Conservation (phyloP, 2,329 filamentous ascomycete genomes). For the Ophiocordyceps camponoti-saundersi region DNA sequence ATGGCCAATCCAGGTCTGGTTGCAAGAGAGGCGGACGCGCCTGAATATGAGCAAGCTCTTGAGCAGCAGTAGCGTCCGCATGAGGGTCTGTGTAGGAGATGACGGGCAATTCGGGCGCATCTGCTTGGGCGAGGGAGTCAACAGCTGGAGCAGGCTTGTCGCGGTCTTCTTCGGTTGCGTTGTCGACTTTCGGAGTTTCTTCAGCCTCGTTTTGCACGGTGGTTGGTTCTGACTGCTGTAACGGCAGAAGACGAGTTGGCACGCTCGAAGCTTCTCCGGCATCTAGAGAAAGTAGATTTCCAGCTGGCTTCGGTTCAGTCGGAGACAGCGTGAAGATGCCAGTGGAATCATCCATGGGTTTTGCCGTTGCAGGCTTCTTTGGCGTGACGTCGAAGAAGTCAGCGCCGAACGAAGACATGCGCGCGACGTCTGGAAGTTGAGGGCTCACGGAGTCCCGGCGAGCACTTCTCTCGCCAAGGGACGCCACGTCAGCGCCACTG, state of each 20-base stretch:
- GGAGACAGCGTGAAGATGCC: not conserved
- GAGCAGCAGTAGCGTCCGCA: not conserved
- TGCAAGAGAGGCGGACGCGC: not conserved
- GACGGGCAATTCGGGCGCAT: not conserved
- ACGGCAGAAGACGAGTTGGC: not conserved
- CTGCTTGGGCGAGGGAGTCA: not conserved
- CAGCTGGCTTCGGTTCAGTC: not conserved
- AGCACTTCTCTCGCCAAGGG: slow-evolving; percentile 2
- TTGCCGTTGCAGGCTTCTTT: not conserved
- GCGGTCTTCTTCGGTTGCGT: not conserved
- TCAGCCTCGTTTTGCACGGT: not conserved
- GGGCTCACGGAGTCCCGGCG: slow-evolving; percentile 33
- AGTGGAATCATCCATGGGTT: not conserved
- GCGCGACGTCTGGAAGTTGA: slow-evolving; percentile 37
- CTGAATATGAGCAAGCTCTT: not conserved
- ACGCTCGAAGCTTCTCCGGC: not conserved
- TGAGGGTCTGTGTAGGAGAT: not conserved
- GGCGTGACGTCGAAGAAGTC: slow-evolving; percentile 30
- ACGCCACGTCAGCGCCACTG: not conserved
- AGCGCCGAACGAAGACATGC: slow-evolving; percentile 42
- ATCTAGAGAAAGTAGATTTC: not conserved
- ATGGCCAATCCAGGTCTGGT: slow-evolving; percentile 2
- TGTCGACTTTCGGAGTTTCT: not conserved
- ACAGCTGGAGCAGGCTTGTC: not conserved
- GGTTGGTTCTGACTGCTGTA: not conserved